Percentiles rank a stretch among this genome's conserved stretches.
These are phyloP conservation scores for Globisporangium perplexum DNA, from an alignment of 352 stramenopile species.

Conservation along the genomic window DNA sequence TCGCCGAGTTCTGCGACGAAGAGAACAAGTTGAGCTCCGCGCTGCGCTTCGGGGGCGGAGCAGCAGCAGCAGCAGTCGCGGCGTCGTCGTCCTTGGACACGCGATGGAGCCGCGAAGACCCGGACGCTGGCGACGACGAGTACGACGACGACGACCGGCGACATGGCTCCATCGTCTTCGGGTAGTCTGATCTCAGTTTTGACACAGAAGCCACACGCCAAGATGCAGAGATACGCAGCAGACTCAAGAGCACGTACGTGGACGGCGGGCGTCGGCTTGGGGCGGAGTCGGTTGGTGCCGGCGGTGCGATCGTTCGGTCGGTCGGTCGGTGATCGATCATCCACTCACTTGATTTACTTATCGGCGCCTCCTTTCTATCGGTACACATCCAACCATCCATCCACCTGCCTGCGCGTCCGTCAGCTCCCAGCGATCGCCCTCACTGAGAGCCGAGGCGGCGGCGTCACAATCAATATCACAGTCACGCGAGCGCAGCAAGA, in stretches of 20 bases:
- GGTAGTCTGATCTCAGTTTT: conserved; percentile 13
- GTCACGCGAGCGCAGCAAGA: conserved; percentile 7
- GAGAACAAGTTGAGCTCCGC: conserved; percentile 58
- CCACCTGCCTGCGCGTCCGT: too few relatives aligned
- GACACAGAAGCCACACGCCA: neutral
- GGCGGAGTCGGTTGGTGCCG: too few relatives aligned
- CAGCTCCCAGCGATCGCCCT: neutral
- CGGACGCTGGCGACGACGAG: conserved; percentile 2
- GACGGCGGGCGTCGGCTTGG: too few relatives aligned
- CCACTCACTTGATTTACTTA: neutral
- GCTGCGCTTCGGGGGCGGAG: conserved; percentile 11
- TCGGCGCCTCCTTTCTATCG: neutral
- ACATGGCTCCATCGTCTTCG: conserved; percentile 30
- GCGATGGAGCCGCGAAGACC: conserved; percentile 1
- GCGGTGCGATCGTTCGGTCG: too few relatives aligned
- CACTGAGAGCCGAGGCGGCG: neutral
- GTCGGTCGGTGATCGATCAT: too few relatives aligned
- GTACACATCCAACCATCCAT: neutral
- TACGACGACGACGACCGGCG: conserved; percentile 10
- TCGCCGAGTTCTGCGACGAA: conserved; percentile 79
- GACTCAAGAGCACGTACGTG: neutral
- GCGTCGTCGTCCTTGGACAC: neutral
- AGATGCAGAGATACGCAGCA: neutral
- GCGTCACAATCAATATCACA: neutral
- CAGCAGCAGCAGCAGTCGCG: neutral